These are phyloP conservation scores for Nannochloris sp. DNA, from an alignment of 139 green algal genomes.

Conservation along the genomic window DNA sequence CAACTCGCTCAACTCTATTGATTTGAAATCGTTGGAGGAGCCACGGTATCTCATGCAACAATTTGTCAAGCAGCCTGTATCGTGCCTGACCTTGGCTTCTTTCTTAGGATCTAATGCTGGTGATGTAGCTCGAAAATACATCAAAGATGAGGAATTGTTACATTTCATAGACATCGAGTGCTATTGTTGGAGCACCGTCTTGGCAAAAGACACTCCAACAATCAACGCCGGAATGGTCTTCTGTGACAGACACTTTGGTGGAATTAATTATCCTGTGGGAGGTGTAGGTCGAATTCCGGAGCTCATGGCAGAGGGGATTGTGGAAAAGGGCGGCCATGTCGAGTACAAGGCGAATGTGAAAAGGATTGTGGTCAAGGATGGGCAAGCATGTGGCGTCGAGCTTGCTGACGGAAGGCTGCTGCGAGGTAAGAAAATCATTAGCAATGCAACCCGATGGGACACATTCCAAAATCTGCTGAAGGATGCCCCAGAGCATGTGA, in stretches of 20 bases:
- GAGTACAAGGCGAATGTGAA: conserved; percentile 89
- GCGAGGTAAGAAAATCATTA: conserved; percentile 66
- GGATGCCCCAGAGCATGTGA: conserved; percentile 21
- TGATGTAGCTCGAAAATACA: conserved; percentile 74
- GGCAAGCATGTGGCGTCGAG: conserved; percentile 55
- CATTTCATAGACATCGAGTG: conserved; percentile 95
- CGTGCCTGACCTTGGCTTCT: conserved; percentile 73
- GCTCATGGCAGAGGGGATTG: conserved; percentile 54
- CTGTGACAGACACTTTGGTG: conserved; percentile 81
- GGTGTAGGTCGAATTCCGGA: conserved; percentile 81
- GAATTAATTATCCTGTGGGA: conserved; percentile 92
- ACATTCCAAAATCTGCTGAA: conserved; percentile 76
- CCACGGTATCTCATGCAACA: conserved; percentile 76
- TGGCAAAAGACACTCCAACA: conserved; percentile 81
- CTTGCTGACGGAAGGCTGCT: conserved; percentile 70
- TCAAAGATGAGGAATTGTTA: conserved; percentile 83
- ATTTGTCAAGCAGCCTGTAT: conserved; percentile 59
- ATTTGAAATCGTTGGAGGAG: conserved; percentile 93
- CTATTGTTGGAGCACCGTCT: conserved; percentile 90
- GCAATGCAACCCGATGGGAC: conserved; percentile 95
- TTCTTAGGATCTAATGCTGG: conserved; percentile 78
- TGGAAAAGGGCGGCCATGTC: conserved; percentile 63
- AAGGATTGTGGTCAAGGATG: conserved; percentile 61
- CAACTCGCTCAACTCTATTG: conserved; percentile 76
- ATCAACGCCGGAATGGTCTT: conserved; percentile 94